These are phyloP conservation scores for Begonia loranthoides DNA, from an alignment of 306 rosid genomes.

Conservation along the genomic window DNA sequence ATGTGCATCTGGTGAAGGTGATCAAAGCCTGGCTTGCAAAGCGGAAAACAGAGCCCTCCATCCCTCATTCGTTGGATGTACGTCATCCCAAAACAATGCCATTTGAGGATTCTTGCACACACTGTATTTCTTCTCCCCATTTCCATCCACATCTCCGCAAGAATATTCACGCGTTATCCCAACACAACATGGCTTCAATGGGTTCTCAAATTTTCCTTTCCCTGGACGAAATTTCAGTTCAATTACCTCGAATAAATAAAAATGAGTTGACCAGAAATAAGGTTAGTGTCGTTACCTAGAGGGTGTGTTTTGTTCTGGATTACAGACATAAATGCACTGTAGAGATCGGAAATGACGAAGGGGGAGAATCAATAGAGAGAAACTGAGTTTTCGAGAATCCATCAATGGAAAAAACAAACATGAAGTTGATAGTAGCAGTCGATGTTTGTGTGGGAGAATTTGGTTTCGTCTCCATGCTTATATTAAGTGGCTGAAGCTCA, in stretches of 20 bases:
- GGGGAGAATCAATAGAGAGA: background rate
- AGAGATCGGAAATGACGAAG: conserved; percentile 26
- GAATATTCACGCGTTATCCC: conserved; percentile 3
- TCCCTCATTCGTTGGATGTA: conserved; percentile 2
- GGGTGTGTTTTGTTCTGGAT: conserved; percentile 1
- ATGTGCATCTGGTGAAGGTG: too few relatives aligned
- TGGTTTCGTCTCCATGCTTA: too few relatives aligned
- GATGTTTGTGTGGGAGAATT: too few relatives aligned
- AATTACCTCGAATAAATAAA: too few relatives aligned
- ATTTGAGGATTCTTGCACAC: conserved; percentile 1
- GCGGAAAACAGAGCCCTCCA: background rate
- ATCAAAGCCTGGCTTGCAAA: background rate
- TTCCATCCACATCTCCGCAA: background rate
- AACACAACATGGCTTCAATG: conserved; percentile 2
- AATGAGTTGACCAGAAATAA: too few relatives aligned
- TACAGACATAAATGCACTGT: conserved; percentile 8
- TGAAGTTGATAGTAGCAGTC: too few relatives aligned
- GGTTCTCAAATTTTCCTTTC: background rate
- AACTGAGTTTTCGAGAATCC: too few relatives aligned
- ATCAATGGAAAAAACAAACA: too few relatives aligned
- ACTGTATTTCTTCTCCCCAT: conserved; percentile 3
- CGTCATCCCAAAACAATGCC: conserved; percentile 3
- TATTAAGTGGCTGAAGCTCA: too few relatives aligned
- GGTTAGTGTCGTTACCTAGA: too few relatives aligned
- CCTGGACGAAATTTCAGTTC: background rate